A percentile compares a stretch with the other conserved stretches of the same genome.
phyloP scores from a whole-genome alignment of 306 rosid genomes.

The Quercus glauca region DNA sequence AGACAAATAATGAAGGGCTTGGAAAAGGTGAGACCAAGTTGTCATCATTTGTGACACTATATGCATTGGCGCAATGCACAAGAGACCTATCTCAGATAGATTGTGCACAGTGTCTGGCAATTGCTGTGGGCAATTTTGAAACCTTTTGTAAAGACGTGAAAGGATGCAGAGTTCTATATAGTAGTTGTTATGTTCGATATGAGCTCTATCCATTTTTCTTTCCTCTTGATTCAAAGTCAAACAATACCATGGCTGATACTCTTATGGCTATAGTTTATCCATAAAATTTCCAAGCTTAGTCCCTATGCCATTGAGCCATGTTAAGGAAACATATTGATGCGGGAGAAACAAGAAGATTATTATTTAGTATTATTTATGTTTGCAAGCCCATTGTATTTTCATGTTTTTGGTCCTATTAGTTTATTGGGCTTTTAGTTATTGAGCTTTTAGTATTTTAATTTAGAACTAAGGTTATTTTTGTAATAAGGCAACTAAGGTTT shows the following conservation, averaged over 20 bases:
- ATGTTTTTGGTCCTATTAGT: no score
- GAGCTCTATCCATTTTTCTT: constrained; percentile 70
- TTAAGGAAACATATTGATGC: background rate
- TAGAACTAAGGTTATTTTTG: no score
- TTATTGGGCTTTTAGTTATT: no score
- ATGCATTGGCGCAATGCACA: constrained; percentile 68
- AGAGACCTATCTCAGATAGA: constrained; percentile 46
- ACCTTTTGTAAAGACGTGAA: constrained; percentile 36
- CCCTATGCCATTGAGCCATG: background rate
- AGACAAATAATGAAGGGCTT: constrained; percentile 38
- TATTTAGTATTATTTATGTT: no score
- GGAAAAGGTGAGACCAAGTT: constrained; percentile 52
- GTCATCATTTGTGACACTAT: constrained; percentile 49
- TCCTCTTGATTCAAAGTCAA: constrained; percentile 41
- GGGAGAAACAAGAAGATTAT: no score
- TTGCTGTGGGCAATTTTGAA: constrained; percentile 45
- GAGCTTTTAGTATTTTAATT: no score
- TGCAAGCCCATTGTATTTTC: no score
- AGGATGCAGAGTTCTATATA: constrained; percentile 58
- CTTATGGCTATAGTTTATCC: constrained; percentile 28
- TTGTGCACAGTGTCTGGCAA: constrained; percentile 69
- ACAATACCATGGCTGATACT: constrained; percentile 9
- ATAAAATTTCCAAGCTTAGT: background rate
- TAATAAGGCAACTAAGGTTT: no score
- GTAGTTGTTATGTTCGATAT: constrained; percentile 67